Base-by-base conservation (phyloP, 192 early-diverging fungal genomes). In the Backusella australiensis region DNA sequence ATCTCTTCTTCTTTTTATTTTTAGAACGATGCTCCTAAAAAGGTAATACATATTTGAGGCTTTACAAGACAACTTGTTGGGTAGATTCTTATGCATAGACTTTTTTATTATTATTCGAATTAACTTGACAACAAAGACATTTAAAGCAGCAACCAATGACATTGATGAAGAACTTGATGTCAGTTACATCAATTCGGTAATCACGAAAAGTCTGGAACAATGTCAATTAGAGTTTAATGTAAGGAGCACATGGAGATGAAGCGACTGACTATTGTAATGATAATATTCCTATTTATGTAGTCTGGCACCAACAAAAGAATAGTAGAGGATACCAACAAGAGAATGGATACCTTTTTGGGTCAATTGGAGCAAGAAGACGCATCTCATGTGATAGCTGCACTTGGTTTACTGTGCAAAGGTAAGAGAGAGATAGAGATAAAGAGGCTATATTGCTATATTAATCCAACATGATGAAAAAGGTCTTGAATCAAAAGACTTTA, bases 401-500 rank as follows among this genome's bases (percentile, higher is more conserved):
- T 71, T 23, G 35, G 39, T 44, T 2, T 34, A 65, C n/a, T 39
- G 9, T 39, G 19, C 21, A 12, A 74, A 71, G 69, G 69, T 71
- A 36, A 21, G 29, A 29, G 29, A 29, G 26, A 1, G 3, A 39
- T 42, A 12, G 9, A 15, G 11, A 32, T 2, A 32, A 3, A 23
- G 38, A 9, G 12, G 19, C n/a, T 14, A 2, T 70, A 2, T 8
- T n/a, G 21, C 6, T 21, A 17, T 53, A 53, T n/a, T 53, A 53
- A 32, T 32, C 1, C 32, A 32, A 56, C 21, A 53, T 21, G 7
- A 56, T 56, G 32, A 56, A 56, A 11, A 56, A 86, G 85, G 78
- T 6, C 35, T 86, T 8, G 78, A 80, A 19, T 59, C 75, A 52
- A 80, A 69, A 5, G 76, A 81, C 11, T 86, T 79, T 46, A n/a